Base-by-base conservation (phyloP, 2,329 filamentous ascomycete genomes). In the Stagonosporopsis cucurbitacearum region DNA sequence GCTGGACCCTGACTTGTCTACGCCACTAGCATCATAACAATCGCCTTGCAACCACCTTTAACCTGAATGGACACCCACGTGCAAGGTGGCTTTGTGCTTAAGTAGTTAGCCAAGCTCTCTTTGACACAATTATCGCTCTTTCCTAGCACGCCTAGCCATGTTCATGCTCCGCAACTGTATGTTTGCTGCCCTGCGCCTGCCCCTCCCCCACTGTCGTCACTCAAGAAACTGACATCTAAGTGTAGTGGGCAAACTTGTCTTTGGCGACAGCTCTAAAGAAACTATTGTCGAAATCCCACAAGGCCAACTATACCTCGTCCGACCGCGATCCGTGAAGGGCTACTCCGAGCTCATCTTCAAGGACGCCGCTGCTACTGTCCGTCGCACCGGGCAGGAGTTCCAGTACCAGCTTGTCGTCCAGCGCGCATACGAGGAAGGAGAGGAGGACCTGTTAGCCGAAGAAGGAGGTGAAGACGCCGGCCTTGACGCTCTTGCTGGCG, bases 311-410 rank as follows among this genome's bases (percentile, higher is more conserved):
- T 99, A 97, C 77, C 89, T 99, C 65, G 95, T 99, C 68, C 91
- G 95, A 68, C 95, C 95, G 11, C 86, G 92, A 45, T 98, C 94
- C 7, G 92, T 94, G 54, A 99, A 99, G 77, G 95, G 95, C 64
- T 98, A 97, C 76, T 97, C 94, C 1, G 95, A 99, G 78, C 92
- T 98, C 73, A 96, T 99, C 78, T 99, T 97, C 84, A 96, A 95
- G 77, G 95, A 99, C 86, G 90, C 92, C 35, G 90, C 92, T 42
- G 92, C 94, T 49, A 92, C 89, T 61, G 96, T 99, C 71, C 89
- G 96, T 63, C 88, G 91, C 62, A 98, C 95, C 15, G 93, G 91
- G 19, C 93, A 96, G 75, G 92, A 98, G 50, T 97, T 91, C 71
- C 93, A 99, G 71, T 99, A 98, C 75, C 95, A 99, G 76, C 90